Evolutionary conservation across 805 yeast species (phyloP).

Genomic region (Torulaspora delbrueckii): DNA sequence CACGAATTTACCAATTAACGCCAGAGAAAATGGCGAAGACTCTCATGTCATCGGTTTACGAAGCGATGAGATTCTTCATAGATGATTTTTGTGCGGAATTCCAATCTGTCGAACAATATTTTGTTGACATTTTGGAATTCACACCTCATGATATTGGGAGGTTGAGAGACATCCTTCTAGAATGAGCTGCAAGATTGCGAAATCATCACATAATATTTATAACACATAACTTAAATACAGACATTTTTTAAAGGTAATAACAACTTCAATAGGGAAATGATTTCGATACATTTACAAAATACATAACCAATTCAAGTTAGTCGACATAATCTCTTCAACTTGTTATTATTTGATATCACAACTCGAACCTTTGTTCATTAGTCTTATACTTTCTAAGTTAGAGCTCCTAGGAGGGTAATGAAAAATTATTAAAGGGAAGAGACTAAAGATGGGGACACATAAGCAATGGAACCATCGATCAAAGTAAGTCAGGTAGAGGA

Average conservation of each 20-base stretch:
- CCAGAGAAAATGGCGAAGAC: conserved; percentile 51
- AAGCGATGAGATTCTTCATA: conserved; percentile 63
- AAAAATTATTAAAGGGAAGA: conserved; percentile 3
- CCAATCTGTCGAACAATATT: conserved; percentile 52
- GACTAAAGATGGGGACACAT: conserved; percentile 1
- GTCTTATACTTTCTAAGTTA: not conserved
- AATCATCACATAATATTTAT: not conserved
- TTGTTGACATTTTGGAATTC: conserved; percentile 42
- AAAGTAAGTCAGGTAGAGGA: not conserved
- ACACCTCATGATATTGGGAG: conserved; percentile 40
- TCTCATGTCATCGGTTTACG: conserved; percentile 59
- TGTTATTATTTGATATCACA: not conserved
- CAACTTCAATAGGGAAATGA: no score
- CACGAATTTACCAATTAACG: conserved; percentile 22
- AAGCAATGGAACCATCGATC: not conserved
- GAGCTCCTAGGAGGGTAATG: conserved; percentile 3
- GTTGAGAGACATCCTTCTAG: conserved; percentile 35
- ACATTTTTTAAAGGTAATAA: not conserved
- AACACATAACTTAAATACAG: not conserved
- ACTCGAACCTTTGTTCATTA: not conserved
- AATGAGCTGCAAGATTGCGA: not conserved
- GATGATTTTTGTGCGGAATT: conserved; percentile 47
- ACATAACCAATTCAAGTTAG: not conserved
- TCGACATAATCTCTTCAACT: not conserved
- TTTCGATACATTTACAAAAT: no score